Conservation (phyloP, 2,329 filamentous ascomycete species). For the Colletotrichum abscissum region DNA sequence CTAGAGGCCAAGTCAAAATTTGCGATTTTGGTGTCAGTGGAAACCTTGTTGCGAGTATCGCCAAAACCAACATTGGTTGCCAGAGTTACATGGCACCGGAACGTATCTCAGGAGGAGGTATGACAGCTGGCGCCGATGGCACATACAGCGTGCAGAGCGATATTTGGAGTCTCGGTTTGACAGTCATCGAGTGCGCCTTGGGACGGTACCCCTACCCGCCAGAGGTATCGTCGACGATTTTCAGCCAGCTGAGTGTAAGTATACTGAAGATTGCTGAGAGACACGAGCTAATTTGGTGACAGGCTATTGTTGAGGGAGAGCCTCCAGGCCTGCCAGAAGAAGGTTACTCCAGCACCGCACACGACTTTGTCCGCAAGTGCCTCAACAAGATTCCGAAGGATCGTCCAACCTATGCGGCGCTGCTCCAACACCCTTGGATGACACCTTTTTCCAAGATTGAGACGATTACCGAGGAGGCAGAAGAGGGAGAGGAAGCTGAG, state of each 20-base stretch:
- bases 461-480: slow-evolving; percentile 78
- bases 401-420: slow-evolving; percentile 92
- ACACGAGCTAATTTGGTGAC: slow-evolving; percentile 36
- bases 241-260: slow-evolving; percentile 95
- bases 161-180: slow-evolving; percentile 95
- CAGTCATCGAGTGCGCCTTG: slow-evolving; percentile 95
- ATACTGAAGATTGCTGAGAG: background rate
- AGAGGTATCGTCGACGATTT: slow-evolving; percentile 98
- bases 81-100: slow-evolving; percentile 99
- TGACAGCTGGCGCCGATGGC: slow-evolving; percentile 79
- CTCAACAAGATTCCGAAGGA: slow-evolving; percentile 93
- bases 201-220: slow-evolving; percentile 96
- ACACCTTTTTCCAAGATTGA: slow-evolving; percentile 78
- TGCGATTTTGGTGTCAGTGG: slow-evolving; percentile 98
- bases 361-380: slow-evolving; percentile 89
- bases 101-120: slow-evolving; percentile 87
- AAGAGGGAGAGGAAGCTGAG: slow-evolving; percentile 66
- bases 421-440: slow-evolving; percentile 92
- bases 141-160: slow-evolving; percentile 98
- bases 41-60: slow-evolving; percentile 96
- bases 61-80: slow-evolving; percentile 98
- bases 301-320: slow-evolving; percentile 99
- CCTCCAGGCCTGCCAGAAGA: slow-evolving; percentile 86
- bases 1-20: slow-evolving; percentile 92
- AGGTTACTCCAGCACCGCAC: slow-evolving; percentile 82